Base-by-base conservation (phyloP, 306 rosid species). In the Rubus parviflorus region DNA sequence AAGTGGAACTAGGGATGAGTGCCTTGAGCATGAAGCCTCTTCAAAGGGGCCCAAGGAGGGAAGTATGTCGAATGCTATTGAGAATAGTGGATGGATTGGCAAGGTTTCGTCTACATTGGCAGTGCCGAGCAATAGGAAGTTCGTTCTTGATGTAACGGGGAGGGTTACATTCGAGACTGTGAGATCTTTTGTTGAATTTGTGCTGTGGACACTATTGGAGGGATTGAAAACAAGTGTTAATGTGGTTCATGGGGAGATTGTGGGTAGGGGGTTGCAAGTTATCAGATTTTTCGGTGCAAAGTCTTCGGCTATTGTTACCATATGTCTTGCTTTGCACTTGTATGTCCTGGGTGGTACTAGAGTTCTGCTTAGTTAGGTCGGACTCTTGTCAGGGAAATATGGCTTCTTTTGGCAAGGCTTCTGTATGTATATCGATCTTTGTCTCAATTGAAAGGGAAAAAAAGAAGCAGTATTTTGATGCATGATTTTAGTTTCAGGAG, bases 101-200 rank as follows among this genome's bases (percentile, higher is more conserved):
- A 88, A 79, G 84, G 86, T 94, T 78, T 90, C 86, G 47, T 89
- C 97, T 22, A 89, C 97, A 10, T 74, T 95, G 80, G 85, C 97
- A 0, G 92, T 90, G 75, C 97, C 99, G 0, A 87, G 87, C 13
- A 92, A 95, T 74, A 72, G 85, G 47, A 90, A 81, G 82, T 90
- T 95, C 14, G 84, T 92, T 88, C 80, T 92, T 61, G 99, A 95
- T 56, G 88, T 95, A 69, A 89, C 97, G 0, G 97, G 99, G 73
- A 88, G 97, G 77, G 96, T 90, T 72, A 92, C 97, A 22, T 83
- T 90, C 19, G 94, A 92, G 73, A 85, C 97, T 3, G 72, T 86
- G 8, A 87, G 94, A 80, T 92, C 97, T 8, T 75, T 95, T 61
- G 82, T 87, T 84, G 96, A 83, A 58, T 86, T 89, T 43, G 52